Evolutionary conservation across 306 rosid genomes (phyloP), one percentile per base, ranked within the genome.

Genomic region (Sicyos baderoa): DNA sequence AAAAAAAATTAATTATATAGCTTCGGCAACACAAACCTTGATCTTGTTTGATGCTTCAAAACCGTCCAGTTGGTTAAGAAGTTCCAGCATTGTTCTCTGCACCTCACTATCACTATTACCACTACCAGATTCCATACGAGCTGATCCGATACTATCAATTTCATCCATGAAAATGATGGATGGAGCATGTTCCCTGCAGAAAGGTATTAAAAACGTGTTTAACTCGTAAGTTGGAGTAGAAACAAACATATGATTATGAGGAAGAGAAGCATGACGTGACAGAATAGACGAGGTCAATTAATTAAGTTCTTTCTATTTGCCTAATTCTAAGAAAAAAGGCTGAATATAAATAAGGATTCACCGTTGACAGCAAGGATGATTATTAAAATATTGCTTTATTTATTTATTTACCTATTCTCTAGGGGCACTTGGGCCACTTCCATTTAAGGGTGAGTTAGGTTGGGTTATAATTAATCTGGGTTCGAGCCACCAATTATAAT

Each of bases 61-160:
- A 67, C 99, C 99, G 83, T 94, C 99, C 76, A 94, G 79, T 81
- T 94, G 99, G 82, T 94, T 94, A 54, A 94, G 97, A 82, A 94
- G 99, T 84, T 94, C 99, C 74, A 94, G 82, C 99, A 94, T 94
- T 52, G 99, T 94, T 10, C 99, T 87, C 73, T 94, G 99, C 59
- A 94, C 99, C 83, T 94, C 99, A 75, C 99, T 94, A 59, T 94
- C 99, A 66, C 99, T 97, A 76, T 94, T 94, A 59, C 99, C 99
- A 80, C 97, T 94, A 47, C 99, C 99, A 77, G 99, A 94, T 78
- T 94, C 99, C 99, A 94, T 94, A 48, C 99, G 87, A 68, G 99
- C 96, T 77, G 99, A 94, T 61, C 99, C 99, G 70, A 94, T 94
- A 53, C 99, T 94, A 76, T 94, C 99, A 8, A 94, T 94, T 83